A percentile compares a stretch with the other conserved stretches of the same genome.
Evolutionary conservation across 345 rosid species (phyloP).

Genomic region (Hirschfeldia incana): DNA sequence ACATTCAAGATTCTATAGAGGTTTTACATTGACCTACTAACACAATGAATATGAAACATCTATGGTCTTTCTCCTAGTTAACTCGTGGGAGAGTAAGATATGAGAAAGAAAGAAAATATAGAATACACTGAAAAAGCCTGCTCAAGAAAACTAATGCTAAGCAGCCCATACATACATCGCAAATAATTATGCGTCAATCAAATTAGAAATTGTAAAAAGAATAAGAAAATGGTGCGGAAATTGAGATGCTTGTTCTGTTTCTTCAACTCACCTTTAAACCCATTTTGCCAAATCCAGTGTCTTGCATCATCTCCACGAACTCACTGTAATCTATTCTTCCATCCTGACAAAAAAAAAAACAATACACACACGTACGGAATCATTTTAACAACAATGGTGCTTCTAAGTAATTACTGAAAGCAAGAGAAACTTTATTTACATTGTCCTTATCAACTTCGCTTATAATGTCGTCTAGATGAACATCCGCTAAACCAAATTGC

Average conservation of each 20-base stretch:
- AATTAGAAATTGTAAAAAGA: background rate
- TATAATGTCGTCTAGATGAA: conserved; percentile 65
- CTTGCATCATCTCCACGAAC: conserved; percentile 92
- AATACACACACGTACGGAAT: background rate
- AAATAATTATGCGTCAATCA: too few relatives aligned
- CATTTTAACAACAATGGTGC: conserved; percentile 8
- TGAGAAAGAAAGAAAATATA: too few relatives aligned
- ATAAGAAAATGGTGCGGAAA: conserved; percentile 16
- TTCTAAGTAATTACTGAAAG: background rate
- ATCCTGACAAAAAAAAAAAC: conserved; percentile 47
- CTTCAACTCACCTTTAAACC: conserved; percentile 32
- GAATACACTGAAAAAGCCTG: too few relatives aligned
- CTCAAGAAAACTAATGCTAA: too few relatives aligned
- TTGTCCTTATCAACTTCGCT: conserved; percentile 83
- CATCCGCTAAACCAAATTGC: conserved; percentile 67
- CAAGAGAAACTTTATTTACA: conserved; percentile 37
- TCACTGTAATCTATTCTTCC: conserved; percentile 88
- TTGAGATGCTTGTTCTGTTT: background rate
- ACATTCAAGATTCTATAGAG: background rate
- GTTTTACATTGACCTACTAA: conserved; percentile 26
- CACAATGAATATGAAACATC: background rate
- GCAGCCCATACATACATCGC: too few relatives aligned
- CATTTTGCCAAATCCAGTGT: conserved; percentile 48
- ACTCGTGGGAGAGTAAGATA: too few relatives aligned
- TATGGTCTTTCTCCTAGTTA: background rate